phyloP scores from a whole-genome alignment of 148 eudicot genomes.

The Fagopyrum esculentum region DNA sequence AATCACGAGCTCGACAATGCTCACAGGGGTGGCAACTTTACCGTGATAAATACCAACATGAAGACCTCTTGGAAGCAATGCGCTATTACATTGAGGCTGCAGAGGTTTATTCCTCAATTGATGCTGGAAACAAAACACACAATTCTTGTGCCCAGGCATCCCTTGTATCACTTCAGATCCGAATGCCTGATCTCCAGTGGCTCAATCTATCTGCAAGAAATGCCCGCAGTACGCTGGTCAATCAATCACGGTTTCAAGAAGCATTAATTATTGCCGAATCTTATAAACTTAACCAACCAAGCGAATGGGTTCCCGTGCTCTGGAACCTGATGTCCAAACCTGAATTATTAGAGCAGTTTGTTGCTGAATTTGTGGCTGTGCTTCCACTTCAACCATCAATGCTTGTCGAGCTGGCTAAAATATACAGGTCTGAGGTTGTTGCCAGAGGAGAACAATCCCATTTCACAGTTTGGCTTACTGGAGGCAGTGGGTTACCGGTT shows the following conservation, averaged over 20 bases:
- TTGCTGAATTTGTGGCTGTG: conserved; percentile 89
- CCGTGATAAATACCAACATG: conserved; percentile 78
- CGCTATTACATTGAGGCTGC: conserved; percentile 87
- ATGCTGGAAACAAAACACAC: conserved; percentile 85
- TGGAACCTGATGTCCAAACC: conserved; percentile 98
- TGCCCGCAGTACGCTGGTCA: conserved; percentile 75
- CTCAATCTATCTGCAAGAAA: conserved; percentile 79
- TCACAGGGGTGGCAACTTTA: conserved; percentile 65
- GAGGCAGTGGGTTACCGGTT: conserved; percentile 70
- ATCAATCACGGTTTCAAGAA: conserved; percentile 90
- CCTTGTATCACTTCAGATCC: conserved; percentile 86
- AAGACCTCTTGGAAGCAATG: conserved; percentile 94
- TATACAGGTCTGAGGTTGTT: conserved; percentile 76
- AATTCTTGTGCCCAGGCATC: conserved; percentile 87
- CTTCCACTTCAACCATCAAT: conserved; percentile 76
- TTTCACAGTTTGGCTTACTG: conserved; percentile 81
- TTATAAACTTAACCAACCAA: conserved; percentile 82
- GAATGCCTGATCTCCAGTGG: conserved; percentile 93
- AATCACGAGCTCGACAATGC: conserved; percentile 73
- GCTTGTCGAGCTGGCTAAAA: conserved; percentile 78
- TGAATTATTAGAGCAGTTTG: conserved; percentile 73
- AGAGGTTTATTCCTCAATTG: conserved; percentile 90
- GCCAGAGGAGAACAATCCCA: conserved; percentile 92
- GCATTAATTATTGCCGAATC: conserved; percentile 98
- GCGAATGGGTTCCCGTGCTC: conserved; percentile 94